Evolutionary conservation across 2,329 filamentous ascomycete genomes (phyloP).

Genomic region (Fusarium sp.): DNA sequence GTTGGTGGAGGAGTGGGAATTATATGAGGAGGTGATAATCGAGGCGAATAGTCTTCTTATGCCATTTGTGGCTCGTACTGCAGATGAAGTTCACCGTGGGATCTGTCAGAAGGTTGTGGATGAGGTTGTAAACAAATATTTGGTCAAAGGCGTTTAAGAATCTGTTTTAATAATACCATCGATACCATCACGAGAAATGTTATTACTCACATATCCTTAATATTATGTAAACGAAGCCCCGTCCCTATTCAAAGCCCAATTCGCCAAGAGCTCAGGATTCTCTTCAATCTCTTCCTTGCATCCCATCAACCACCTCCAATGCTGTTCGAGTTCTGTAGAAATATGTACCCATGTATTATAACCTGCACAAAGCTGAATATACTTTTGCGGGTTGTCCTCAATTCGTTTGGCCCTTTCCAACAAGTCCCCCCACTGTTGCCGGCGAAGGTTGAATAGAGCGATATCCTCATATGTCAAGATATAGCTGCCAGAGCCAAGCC

Average conservation of each 20-base stretch:
- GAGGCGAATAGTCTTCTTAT: constrained; percentile 32
- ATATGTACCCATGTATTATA: background rate
- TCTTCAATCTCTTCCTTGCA: constrained; percentile 13
- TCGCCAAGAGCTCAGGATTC: constrained; percentile 13
- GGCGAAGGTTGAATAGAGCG: constrained; percentile 1
- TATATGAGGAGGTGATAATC: constrained; percentile 29
- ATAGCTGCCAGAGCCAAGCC: too few species aligned
- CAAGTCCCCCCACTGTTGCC: background rate
- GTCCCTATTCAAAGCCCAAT: constrained; percentile 26
- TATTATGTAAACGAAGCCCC: constrained; percentile 7
- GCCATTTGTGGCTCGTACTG: constrained; percentile 31
- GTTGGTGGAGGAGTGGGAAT: constrained; percentile 30
- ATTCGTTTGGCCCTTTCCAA: constrained; percentile 14
- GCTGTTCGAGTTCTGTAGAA: constrained; percentile 1
- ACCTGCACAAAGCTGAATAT: background rate
- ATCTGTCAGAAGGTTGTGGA: constrained; percentile 30
- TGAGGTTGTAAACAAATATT: constrained; percentile 19
- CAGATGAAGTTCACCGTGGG: constrained; percentile 16
- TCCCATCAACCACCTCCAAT: constrained; percentile 23
- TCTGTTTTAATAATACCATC: background rate
- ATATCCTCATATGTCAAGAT: background rate
- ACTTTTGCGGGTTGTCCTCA: too few species aligned
- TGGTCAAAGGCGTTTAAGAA: background rate
- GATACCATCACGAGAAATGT: background rate
- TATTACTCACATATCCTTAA: too few species aligned